Percentiles rank a stretch among this genome's conserved stretches.
phyloP scores from a whole-genome alignment of 1,284 basidiomycete genomes.

The Apiotrichum veenhuisii region DNA sequence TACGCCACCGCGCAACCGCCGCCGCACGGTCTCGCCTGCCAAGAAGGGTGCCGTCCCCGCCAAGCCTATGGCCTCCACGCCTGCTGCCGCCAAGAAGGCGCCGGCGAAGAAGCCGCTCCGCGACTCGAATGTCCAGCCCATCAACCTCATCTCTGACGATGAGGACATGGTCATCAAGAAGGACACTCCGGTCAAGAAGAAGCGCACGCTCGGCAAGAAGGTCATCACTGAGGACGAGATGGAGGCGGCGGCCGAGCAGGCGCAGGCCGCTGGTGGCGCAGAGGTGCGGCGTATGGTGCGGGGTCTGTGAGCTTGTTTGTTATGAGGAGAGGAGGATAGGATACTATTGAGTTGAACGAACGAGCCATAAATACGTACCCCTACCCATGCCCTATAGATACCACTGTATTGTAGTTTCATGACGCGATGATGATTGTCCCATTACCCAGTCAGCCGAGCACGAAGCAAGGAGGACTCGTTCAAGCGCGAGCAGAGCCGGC shows the following conservation, averaged over 20 bases:
- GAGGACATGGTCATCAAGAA: constrained; percentile 21
- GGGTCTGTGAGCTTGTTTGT: background rate
- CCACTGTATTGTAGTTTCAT: background rate
- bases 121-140: background rate
- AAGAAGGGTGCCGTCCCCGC: constrained; percentile 4
- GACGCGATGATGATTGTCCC: background rate
- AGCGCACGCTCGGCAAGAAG: constrained; percentile 54
- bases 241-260: constrained; percentile 17
- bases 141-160: constrained; percentile 17
- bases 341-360: no score
- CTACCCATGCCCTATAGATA: no score
- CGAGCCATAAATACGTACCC: no score
- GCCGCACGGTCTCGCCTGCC: constrained; percentile 1
- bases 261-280: constrained; percentile 15
- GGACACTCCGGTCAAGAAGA: constrained; percentile 49
- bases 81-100: background rate
- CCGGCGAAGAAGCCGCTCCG: constrained; percentile 1
- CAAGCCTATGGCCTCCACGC: background rate
- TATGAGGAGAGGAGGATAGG: no score
- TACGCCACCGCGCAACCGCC: constrained; percentile 23
- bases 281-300: constrained; percentile 43
- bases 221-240: constrained; percentile 54
- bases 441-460: background rate
- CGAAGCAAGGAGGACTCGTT: no score
- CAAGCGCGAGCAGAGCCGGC: no score